A percentile compares a stretch with the other conserved stretches of the same genome.
Conservation (phyloP, 106 monocot species). For the Dioscorea dumetorum region DNA sequence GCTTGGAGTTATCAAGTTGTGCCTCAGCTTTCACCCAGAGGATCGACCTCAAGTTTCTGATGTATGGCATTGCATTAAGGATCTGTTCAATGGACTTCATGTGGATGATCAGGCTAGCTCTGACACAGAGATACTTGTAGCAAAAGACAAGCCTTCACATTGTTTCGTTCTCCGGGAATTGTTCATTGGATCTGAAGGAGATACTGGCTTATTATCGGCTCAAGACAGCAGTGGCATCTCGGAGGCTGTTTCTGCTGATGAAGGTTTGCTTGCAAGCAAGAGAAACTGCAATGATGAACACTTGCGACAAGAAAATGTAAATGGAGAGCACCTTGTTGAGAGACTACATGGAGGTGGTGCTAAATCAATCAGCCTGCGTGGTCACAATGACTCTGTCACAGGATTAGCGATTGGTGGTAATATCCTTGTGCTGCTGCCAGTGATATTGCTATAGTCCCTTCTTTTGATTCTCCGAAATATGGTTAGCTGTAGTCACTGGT, state of each 20-base stretch:
- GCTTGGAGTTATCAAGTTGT: conserved; percentile 28
- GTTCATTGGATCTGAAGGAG: conserved; percentile 2
- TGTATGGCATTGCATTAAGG: conserved; percentile 49
- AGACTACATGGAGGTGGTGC: conserved; percentile 11
- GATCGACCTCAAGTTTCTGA: conserved; percentile 53
- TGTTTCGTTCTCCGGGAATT: conserved; percentile 49
- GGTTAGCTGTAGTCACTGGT: too few species aligned
- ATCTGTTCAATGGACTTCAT: conserved; percentile 13
- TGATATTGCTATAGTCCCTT: too few species aligned
- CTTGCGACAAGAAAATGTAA: conserved; percentile 19
- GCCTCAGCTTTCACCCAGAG: conserved; percentile 45
- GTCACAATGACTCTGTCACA: conserved; percentile 71
- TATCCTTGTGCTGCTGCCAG: too few species aligned
- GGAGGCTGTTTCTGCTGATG: conserved; percentile 5
- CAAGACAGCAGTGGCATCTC: background rate
- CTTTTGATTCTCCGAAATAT: too few species aligned
- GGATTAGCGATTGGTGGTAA: conserved; percentile 87
- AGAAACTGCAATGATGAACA: conserved; percentile 2
- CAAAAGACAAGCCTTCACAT: conserved; percentile 21
- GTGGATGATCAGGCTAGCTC: conserved; percentile 11
- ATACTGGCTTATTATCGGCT: background rate
- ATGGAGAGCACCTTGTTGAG: conserved; percentile 6
- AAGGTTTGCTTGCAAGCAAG: conserved; percentile 1
- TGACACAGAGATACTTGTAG: conserved; percentile 12
- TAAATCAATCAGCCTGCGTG: conserved; percentile 39